These are phyloP conservation scores for Hymenoscyphus salicellus DNA, from an alignment of 2,329 filamentous ascomycete genomes.

Conservation along the genomic window DNA sequence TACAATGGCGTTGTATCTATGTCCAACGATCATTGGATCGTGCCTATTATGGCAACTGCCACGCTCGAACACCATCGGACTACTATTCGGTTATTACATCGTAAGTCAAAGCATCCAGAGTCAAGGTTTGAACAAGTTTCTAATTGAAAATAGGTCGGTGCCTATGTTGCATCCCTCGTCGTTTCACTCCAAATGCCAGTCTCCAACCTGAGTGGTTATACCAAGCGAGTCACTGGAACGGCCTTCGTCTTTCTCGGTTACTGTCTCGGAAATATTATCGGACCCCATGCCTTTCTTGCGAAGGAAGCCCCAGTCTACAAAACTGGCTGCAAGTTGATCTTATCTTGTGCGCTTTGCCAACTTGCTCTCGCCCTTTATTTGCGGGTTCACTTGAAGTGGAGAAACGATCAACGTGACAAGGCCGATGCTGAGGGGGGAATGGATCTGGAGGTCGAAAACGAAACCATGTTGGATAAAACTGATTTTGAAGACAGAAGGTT, in stretches of 20 bases:
- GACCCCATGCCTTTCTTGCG: constrained; percentile 49
- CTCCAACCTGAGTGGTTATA: constrained; percentile 41
- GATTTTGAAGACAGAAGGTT: constrained; percentile 6
- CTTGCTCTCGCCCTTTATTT: constrained; percentile 39
- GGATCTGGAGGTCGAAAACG: constrained; percentile 10
- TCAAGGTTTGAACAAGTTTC: neutral
- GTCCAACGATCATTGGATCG: constrained; percentile 34
- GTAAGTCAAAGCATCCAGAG: neutral
- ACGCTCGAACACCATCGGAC: constrained; percentile 31
- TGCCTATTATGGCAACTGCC: constrained; percentile 33
- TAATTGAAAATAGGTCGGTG: constrained; percentile 30
- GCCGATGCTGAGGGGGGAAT: constrained; percentile 23
- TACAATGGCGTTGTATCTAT: constrained; percentile 32
- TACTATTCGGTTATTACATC: constrained; percentile 35
- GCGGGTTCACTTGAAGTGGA: constrained; percentile 37
- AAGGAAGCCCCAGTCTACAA: constrained; percentile 43
- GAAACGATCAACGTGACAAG: constrained; percentile 30
- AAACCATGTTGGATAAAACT: constrained; percentile 2
- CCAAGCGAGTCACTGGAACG: constrained; percentile 46
- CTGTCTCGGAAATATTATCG: constrained; percentile 26
- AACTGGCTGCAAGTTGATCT: constrained; percentile 51
- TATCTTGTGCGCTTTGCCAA: constrained; percentile 46
- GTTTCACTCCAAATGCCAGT: constrained; percentile 52
- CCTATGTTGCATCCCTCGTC: constrained; percentile 51
- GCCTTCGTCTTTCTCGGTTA: constrained; percentile 39